Conservation (phyloP, 805 yeast species). For the Zygosaccharomyces lentus region DNA sequence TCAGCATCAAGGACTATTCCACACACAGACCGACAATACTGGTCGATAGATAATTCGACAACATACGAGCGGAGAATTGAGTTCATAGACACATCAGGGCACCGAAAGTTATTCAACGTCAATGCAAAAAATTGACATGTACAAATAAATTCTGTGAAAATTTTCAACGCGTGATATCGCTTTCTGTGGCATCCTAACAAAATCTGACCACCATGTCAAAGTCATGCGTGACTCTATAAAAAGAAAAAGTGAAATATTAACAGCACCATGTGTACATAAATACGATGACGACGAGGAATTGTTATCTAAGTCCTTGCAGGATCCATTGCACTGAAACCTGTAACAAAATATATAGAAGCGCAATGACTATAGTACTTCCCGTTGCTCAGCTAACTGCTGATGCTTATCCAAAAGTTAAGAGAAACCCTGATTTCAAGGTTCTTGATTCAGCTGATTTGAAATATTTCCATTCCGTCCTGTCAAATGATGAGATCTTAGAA, state of each 20-base stretch:
- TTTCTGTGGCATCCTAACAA: background rate
- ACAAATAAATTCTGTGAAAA: background rate
- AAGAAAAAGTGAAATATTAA: background rate
- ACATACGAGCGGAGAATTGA: background rate
- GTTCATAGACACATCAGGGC: background rate
- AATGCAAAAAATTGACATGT: slow-evolving; percentile 2
- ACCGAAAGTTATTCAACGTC: background rate
- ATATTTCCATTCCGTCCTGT: slow-evolving; percentile 53
- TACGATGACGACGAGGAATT: background rate
- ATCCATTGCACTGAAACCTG: too few species aligned
- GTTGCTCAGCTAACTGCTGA: slow-evolving; percentile 52
- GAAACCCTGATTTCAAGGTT: slow-evolving; percentile 45
- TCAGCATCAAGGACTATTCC: background rate
- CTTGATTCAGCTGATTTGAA: slow-evolving; percentile 53
- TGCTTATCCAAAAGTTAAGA: slow-evolving; percentile 51
- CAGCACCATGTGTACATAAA: background rate
- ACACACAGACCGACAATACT: background rate
- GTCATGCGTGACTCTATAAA: slow-evolving; percentile 1
- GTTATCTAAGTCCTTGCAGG: background rate
- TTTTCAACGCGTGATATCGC: slow-evolving; percentile 6
- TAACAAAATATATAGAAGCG: background rate
- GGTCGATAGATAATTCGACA: background rate
- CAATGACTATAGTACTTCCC: slow-evolving; percentile 10
- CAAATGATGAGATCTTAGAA: slow-evolving; percentile 23
- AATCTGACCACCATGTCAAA: slow-evolving; percentile 3